Conservation (phyloP, 345 rosid genomes). For the Psidium friedrichsthalianum region DNA sequence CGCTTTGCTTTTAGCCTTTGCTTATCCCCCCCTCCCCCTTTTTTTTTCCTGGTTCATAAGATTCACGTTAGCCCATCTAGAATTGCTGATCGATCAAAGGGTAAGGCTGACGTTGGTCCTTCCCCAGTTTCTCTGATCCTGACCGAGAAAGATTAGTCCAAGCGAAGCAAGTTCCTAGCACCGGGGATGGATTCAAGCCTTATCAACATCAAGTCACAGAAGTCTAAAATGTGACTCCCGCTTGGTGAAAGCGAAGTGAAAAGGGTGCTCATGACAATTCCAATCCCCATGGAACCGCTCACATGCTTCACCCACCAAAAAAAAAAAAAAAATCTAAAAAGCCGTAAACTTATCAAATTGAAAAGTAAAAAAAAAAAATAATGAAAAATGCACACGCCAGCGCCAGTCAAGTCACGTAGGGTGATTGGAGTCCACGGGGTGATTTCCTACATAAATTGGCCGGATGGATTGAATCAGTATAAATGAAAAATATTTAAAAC, state of each 20-base stretch:
- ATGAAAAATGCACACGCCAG: no score
- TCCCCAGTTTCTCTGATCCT: not conserved
- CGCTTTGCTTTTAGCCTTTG: not conserved
- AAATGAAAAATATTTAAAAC: no score
- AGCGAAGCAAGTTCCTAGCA: not conserved
- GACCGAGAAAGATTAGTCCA: not conserved
- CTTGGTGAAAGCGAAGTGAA: not conserved
- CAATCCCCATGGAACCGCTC: not conserved
- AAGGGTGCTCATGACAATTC: not conserved
- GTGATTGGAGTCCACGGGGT: fast-evolving
- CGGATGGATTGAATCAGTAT: no score
- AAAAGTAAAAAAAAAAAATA: no score
- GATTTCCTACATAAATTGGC: no score
- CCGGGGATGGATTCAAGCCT: not conserved
- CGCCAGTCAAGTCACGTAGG: no score
- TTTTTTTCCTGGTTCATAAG: not conserved
- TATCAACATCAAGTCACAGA: not conserved
- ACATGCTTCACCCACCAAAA: no score
- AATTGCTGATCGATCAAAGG: not conserved
- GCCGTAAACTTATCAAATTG: no score
- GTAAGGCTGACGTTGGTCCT: not conserved
- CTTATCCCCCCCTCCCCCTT: not conserved
- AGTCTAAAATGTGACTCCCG: not conserved
- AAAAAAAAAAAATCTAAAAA: no score
- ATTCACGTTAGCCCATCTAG: not conserved